These are phyloP conservation scores for Murraya koenigii DNA, from an alignment of 345 rosid species.

Conservation along the genomic window DNA sequence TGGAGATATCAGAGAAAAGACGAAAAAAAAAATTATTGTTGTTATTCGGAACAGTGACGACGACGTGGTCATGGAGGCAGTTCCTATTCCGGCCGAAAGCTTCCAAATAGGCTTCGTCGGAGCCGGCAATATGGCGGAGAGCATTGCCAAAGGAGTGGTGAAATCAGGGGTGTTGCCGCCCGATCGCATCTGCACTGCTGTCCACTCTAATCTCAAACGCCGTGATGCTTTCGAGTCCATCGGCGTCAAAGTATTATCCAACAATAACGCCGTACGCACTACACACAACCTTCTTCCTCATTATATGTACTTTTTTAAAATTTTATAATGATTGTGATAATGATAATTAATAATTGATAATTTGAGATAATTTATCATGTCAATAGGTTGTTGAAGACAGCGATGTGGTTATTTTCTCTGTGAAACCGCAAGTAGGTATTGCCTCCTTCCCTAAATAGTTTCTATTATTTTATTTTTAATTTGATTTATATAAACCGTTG, in stretches of 20 bases:
- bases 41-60: not conserved
- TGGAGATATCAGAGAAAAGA: no score
- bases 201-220: slow-evolving; percentile 58
- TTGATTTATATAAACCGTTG: no score
- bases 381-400: slow-evolving; percentile 72
- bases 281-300: not conserved
- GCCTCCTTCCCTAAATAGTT: not conserved
- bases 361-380: slow-evolving; percentile 3
- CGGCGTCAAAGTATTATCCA: slow-evolving; percentile 51
- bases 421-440: slow-evolving; percentile 89
- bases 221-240: slow-evolving; percentile 64
- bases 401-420: slow-evolving; percentile 83
- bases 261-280: slow-evolving; percentile 46
- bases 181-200: slow-evolving; percentile 62
- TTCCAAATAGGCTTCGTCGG: slow-evolving; percentile 75
- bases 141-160: slow-evolving; percentile 80
- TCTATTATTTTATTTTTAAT: not conserved
- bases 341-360: not conserved
- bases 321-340: not conserved
- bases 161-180: slow-evolving; percentile 70
- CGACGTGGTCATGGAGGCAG: slow-evolving; percentile 35
- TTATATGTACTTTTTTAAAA: not conserved
- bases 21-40: no score
- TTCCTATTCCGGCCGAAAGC: slow-evolving; percentile 42
- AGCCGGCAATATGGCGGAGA: slow-evolving; percentile 95